A percentile compares a stretch with the other conserved stretches of the same genome.
Conservation (phyloP, 176 grass and related monocot genomes). For the Calamus simplicifolius region DNA sequence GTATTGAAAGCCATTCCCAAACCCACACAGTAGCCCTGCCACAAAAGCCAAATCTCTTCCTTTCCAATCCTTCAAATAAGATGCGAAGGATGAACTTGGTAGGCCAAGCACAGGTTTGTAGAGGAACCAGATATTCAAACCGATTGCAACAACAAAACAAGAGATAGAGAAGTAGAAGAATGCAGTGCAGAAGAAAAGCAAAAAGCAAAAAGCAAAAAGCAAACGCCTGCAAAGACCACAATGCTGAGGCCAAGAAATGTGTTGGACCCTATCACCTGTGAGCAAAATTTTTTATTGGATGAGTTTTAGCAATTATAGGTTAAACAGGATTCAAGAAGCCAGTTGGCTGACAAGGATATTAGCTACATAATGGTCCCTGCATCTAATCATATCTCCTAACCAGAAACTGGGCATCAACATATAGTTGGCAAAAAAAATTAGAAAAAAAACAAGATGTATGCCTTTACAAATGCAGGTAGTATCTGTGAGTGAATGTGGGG, state of each 20-base stretch:
- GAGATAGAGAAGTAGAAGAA: conserved; percentile 94
- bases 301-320: too few species aligned
- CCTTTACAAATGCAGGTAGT: too few species aligned
- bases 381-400: too few species aligned
- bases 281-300: neutral
- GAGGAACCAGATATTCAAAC: conserved; percentile 75
- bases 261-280: conserved; percentile 39
- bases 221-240: conserved; percentile 83
- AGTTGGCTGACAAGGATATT: too few species aligned
- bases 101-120: conserved; percentile 75
- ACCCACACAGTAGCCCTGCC: conserved; percentile 68
- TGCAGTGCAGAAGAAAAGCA: too few species aligned
- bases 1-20: conserved; percentile 95
- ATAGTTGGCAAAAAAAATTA: too few species aligned
- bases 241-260: conserved; percentile 66
- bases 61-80: conserved; percentile 79
- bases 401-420: too few species aligned
- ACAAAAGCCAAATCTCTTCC: conserved; percentile 88
- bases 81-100: conserved; percentile 58
- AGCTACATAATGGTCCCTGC: too few species aligned
- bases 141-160: conserved; percentile 58
- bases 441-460: too few species aligned
- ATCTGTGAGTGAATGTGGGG: too few species aligned
- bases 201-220: conserved; percentile 97
- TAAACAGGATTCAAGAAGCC: too few species aligned